phyloP scores from a whole-genome alignment of 495 filamentous ascomycete genomes.

The Trichoderma asperelloides region DNA sequence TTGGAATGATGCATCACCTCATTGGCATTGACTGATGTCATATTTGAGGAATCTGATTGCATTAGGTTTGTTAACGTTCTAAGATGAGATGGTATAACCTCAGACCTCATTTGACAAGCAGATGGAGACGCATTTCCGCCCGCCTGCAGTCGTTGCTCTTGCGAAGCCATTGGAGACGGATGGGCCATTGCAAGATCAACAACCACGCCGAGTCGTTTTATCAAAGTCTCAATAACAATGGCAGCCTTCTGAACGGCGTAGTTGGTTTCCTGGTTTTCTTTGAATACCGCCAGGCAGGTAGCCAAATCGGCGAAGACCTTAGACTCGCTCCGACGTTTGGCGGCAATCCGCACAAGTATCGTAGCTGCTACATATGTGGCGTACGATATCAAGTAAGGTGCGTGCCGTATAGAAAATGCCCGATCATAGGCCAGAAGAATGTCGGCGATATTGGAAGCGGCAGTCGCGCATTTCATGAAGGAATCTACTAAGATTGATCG shows the following conservation, averaged over 20 bases:
- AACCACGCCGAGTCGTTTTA: neutral
- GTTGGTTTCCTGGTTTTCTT: neutral
- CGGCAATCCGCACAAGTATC: neutral
- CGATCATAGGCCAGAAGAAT: neutral
- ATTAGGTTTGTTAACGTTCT: too few species aligned
- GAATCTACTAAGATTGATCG: neutral
- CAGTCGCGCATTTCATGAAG: neutral
- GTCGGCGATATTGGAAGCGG: neutral
- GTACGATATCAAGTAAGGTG: neutral
- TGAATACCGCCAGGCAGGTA: neutral
- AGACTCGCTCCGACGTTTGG: neutral
- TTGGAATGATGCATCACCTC: too few species aligned
- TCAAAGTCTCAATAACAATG: neutral
- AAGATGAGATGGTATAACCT: too few species aligned
- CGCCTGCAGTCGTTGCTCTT: too few species aligned
- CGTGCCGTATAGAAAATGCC: neutral
- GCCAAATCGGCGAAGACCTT: neutral
- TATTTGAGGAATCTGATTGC: too few species aligned
- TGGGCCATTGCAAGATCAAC: neutral
- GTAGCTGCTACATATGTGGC: neutral
- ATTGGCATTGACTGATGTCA: too few species aligned
- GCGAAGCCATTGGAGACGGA: too few species aligned
- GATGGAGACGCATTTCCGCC: too few species aligned
- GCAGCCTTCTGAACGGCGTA: neutral
- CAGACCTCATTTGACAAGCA: too few species aligned